Evolutionary conservation across 1,139 yeast genomes (phyloP), one percentile per base, ranked within the genome.

Genomic region (Meyerozyma sp.): DNA sequence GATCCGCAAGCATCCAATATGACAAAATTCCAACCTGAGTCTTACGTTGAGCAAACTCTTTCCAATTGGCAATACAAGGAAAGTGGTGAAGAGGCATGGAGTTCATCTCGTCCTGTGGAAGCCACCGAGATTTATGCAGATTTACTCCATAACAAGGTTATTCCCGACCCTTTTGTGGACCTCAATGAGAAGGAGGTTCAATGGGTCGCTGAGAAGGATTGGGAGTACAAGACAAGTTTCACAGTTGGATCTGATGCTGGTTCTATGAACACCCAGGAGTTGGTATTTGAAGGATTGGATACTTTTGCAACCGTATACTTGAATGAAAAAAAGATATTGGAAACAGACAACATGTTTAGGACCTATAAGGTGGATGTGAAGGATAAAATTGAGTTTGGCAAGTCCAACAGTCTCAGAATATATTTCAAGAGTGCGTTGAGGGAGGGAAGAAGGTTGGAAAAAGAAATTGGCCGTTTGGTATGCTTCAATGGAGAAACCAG

Each of bases 151-250:
- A 61, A 66, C 44, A 57, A 59, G 1, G 56, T 60, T 30, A 73
- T 75, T 26, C 66, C 69, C 1, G 75, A 74, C 48, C 79, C 79
- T 1, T 74, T 71, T 46, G 20, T 60, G 1, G 68, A 72, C 46
- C 54, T 54, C 43, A 72, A 73, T 48, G 79, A 72, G 51, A 54
- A 55, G 25, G 45, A 50, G 5, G 66, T 73, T 9, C 78, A 73
- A 55, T 75, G 80, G 80, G 68, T 75, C 5, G 74, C 73, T 16
- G 69, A 68, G 44, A 52, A 47, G 7, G 68, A 66, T 41, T 72
- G 77, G 77, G 70, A 67, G 40, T 72, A 72, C 52, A 50, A 53
- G 40, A 48, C 54, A n/a, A 39, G 36, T 9, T 59, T 62, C 30
- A 11, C n/a, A 4, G 43, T 37, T 20, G 43, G 36, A 20, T 11